Evolutionary conservation across 495 filamentous ascomycete species (phyloP).

Genomic region (Penicillium goetzii): DNA sequence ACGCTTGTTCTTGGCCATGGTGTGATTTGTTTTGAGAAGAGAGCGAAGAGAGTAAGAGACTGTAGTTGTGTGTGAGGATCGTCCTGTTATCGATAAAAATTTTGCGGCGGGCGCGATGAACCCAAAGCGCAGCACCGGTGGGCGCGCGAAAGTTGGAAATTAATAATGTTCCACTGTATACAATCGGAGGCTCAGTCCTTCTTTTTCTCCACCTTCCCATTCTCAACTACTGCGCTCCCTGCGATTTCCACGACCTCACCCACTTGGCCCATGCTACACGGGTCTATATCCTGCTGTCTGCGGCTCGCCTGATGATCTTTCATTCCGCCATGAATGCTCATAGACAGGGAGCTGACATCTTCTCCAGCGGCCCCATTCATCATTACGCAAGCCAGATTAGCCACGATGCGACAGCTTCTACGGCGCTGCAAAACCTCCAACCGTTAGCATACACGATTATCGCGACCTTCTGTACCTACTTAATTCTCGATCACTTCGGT

Average conservation of each 20-base stretch:
- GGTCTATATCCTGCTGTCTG: slow-evolving; percentile 29
- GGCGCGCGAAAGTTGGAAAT: not conserved
- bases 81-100: slow-evolving; percentile 48
- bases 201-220: slow-evolving; percentile 20
- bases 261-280: slow-evolving; percentile 27
- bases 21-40: slow-evolving; percentile 32
- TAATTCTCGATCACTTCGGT: slow-evolving; percentile 38
- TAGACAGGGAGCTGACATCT: slow-evolving; percentile 40
- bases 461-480: slow-evolving; percentile 29
- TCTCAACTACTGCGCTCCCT: slow-evolving; percentile 13
- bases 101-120: slow-evolving; percentile 35
- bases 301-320: slow-evolving; percentile 18
- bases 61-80: slow-evolving; percentile 37
- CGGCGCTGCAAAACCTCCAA: slow-evolving; percentile 35
- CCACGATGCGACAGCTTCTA: slow-evolving; percentile 41
- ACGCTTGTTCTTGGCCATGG: slow-evolving; percentile 56
- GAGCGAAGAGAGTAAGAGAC: slow-evolving; percentile 26
- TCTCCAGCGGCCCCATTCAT: slow-evolving; percentile 36
- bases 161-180: slow-evolving; percentile 15
- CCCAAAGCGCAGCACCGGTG: slow-evolving; percentile 31
- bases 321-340: slow-evolving; percentile 48
- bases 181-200: slow-evolving; percentile 1
- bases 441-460: slow-evolving; percentile 31
- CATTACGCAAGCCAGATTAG: slow-evolving; percentile 30
- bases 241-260: slow-evolving; percentile 6